Base-by-base conservation (phyloP, 805 yeast genomes). In the Wickerhamiella alocasiicola region DNA sequence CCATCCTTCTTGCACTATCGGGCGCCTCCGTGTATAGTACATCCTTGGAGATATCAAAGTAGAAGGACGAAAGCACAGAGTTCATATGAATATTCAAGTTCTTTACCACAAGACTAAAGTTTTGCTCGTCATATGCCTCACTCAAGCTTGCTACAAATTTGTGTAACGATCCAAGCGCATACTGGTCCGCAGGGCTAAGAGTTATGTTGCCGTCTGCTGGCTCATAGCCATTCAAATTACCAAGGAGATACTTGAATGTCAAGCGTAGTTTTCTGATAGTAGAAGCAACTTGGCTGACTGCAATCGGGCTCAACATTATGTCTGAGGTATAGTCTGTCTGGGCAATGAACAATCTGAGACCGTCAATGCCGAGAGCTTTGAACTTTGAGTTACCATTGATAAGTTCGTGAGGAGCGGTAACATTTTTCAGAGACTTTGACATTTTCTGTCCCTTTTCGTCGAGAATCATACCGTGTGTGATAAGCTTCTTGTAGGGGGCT, bases 341-440 rank as follows among this genome's bases (percentile, higher is more conserved):
- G 0, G 96, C 95, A 6, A 79, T 82, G 81, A 95, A 80, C 42
- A 87, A 65, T 50, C 99, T 68, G 45, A 91, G 63, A 0, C 98
- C 98, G 57, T 87, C 97, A 13, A 83, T 72, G 9, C 98, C 97
- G 16, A 88, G 62, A 11, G 76, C 66, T 2, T 47, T 46, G 17
- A 55, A 58, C 20, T 49, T 45, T 6, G 25, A 25, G 18, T 36
- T 30, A 17, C 47, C 47, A 16, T 41, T 34, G 26, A 88, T 72
- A 6, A 84, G 71, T 26, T 74, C 74, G 3, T 52, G 52, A 0
- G 97, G 97, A 1, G 71, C 56, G 16, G 87, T 70, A 0, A 76
- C 76, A 50, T 91, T 91, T 0, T 96, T 95, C 28, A 81, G 61
- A 0, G 95, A 83, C 55, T 91, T 91, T 3, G 96, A 87, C 97